Base-by-base conservation (phyloP, 352 stramenopile genomes). In the Globisporangium recalcitrans region DNA sequence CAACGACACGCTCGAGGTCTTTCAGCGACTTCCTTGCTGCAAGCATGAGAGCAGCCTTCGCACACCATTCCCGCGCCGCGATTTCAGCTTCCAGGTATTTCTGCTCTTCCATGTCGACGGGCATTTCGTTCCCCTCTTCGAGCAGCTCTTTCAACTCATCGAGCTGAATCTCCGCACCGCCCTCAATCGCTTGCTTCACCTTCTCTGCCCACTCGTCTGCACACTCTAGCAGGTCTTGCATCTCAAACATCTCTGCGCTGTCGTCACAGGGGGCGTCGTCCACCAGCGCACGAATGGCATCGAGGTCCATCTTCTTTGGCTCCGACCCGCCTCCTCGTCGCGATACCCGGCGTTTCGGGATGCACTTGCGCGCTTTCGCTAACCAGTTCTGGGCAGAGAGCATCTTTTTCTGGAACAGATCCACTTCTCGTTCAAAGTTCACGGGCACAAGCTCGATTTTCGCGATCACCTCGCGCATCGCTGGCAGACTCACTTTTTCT, bases 71-170 rank as follows among this genome's bases (percentile, higher is more conserved):
- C 14, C 85, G 82, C 16, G 84, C 87, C 32, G 68, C 72, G 49
- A 96, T 91, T 62, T 92, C 80, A 21, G 87, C 87, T 38, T 85
- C 78, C 4, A 96, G 63, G 56, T 72, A 90, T 48, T 84, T 85
- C 31, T 89, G 81, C 44, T 93, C 85, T n/a, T 94, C 87, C 87
- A 96, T 94, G 6, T 93, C 68, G 26, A 96, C 82, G n/a, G 87
- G 87, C 70, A 96, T 94, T 9, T 91, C 83, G 46, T 79, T 82
- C 0, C 82, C 85, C 65, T 94, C 87, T 34, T 91, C 80, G 58
- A 88, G 63, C 1, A 94, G 74, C 9, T 92, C 84, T 38, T 90
- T 89, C 24, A 96, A 49, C n/a, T 78, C 74, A 11, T 77, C 64
- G n/a, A 96, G 59, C 1, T 80, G 66, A 5, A 94, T 82, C 53